Base-by-base conservation (phyloP, 2,329 filamentous ascomycete genomes). In the Apiospora rasikravindrae region DNA sequence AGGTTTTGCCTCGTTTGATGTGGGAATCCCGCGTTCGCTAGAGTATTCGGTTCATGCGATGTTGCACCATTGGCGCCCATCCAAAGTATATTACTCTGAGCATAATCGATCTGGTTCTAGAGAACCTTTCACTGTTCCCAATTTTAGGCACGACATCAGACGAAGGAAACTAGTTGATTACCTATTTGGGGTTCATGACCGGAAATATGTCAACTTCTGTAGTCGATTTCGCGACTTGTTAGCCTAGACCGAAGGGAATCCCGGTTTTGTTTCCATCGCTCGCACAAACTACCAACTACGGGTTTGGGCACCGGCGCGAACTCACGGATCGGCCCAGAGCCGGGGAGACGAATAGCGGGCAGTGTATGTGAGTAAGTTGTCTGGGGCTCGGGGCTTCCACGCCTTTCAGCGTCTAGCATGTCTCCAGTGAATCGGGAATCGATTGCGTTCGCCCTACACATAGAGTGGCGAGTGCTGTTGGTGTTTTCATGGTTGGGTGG, bases 91-190 rank as follows among this genome's bases (percentile, higher is more conserved):
- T n/a, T n/a, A n/a, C n/a, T n/a, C n/a, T n/a, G n/a, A n/a, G n/a
- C n/a, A n/a, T n/a, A n/a, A n/a, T n/a, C n/a, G n/a, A n/a, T n/a
- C n/a, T n/a, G n/a, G n/a, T n/a, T n/a, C n/a, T n/a, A n/a, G n/a
- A n/a, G n/a, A n/a, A n/a, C n/a, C n/a, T n/a, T n/a, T n/a, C n/a
- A n/a, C n/a, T n/a, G n/a, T n/a, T n/a, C n/a, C n/a, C n/a, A n/a
- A n/a, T n/a, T n/a, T n/a, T n/a, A n/a, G n/a, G n/a, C 53, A 37
- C 29, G 53, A 61, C 53, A 61, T 61, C 53, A 61, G 53, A 61
- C 19, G 53, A 61, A 33, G 16, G 53, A 61, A 61, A 37, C 16
- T 14, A 14, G 16, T 53, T 29, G 49, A 26, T 6, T 29, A 29
- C 26, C 11, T 16, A 29, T 53, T 13, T 16, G 51, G 14, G n/a